phyloP scores from a whole-genome alignment of 208 protist species.

The Leishmania amazonensis region DNA sequence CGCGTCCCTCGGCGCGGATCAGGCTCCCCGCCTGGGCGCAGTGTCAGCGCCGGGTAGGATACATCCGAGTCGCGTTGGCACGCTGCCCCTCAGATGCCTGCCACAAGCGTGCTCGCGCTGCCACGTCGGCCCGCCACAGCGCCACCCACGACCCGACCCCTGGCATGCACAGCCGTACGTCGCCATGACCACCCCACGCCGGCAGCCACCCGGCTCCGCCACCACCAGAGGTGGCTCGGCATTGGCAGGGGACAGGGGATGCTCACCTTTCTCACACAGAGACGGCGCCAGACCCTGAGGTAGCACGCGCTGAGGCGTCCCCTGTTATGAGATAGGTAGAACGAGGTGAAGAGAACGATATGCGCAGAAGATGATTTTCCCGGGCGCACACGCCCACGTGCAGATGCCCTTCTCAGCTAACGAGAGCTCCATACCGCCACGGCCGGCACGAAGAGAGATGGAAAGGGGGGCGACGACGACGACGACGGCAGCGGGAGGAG shows the following conservation, averaged over 20 bases:
- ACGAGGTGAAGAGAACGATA: not conserved
- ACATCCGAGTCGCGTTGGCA: not conserved
- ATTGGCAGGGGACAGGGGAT: not conserved
- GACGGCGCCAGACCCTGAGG: not conserved
- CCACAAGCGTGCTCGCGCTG: too few relatives aligned
- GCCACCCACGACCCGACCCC: not conserved
- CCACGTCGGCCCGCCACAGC: not conserved
- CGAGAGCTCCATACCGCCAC: not conserved
- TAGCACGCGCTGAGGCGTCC: not conserved
- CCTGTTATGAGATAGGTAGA: not conserved
- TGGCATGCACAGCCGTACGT: not conserved
- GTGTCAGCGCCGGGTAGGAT: not conserved
- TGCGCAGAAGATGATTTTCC: not conserved
- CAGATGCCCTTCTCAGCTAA: not conserved
- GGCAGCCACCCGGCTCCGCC: not conserved
- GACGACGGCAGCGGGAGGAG: not conserved
- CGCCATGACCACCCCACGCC: not conserved
- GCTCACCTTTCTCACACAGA: not conserved
- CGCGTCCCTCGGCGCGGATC: too few relatives aligned
- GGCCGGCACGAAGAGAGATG: not conserved
- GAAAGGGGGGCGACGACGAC: not conserved
- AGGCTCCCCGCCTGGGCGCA: not conserved
- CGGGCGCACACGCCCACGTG: not conserved
- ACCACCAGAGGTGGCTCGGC: not conserved
- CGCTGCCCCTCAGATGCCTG: not conserved